These are phyloP conservation scores for Colletotrichum acutatum DNA, from an alignment of 2,329 filamentous ascomycete genomes.

Conservation along the genomic window DNA sequence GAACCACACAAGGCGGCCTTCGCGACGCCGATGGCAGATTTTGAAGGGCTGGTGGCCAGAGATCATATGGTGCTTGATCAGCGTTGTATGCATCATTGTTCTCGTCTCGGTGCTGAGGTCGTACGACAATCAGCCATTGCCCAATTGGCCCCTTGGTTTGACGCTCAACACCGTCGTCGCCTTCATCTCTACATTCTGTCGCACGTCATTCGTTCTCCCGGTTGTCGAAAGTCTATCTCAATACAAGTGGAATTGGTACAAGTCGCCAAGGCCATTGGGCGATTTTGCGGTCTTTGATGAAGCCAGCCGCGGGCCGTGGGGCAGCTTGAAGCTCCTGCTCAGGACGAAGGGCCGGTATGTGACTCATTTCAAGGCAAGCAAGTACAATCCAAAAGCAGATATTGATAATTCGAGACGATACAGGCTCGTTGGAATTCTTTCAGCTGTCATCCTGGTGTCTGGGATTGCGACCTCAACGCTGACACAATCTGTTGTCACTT, in stretches of 20 bases:
- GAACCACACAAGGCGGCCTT: too few relatives aligned
- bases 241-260: conserved; percentile 38
- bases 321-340: conserved; percentile 28
- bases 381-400: not conserved
- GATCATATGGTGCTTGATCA: conserved; percentile 2
- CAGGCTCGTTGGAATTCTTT: conserved; percentile 11
- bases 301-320: conserved; percentile 37
- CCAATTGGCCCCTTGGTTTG: conserved; percentile 38
- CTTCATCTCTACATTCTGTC: conserved; percentile 41
- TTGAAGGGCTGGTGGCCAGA: conserved; percentile 17
- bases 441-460: conserved; percentile 29
- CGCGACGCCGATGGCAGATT: not conserved
- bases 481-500: conserved; percentile 34
- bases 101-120: conserved; percentile 25
- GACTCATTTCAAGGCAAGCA: not conserved
- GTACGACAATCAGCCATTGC: conserved; percentile 38
- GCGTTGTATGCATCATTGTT: conserved; percentile 37
- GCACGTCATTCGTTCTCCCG: conserved; percentile 39
- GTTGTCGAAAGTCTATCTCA: conserved; percentile 40
- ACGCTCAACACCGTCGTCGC: conserved; percentile 44
- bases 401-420: not conserved
- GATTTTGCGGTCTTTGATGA: conserved; percentile 36
- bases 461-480: conserved; percentile 33
- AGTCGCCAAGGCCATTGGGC: conserved; percentile 20
- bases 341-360: conserved; percentile 14